Percentiles rank a stretch among this genome's conserved stretches.
Evolutionary conservation across 2,329 filamentous ascomycete genomes (phyloP).

Genomic region (Xylaria sp.): DNA sequence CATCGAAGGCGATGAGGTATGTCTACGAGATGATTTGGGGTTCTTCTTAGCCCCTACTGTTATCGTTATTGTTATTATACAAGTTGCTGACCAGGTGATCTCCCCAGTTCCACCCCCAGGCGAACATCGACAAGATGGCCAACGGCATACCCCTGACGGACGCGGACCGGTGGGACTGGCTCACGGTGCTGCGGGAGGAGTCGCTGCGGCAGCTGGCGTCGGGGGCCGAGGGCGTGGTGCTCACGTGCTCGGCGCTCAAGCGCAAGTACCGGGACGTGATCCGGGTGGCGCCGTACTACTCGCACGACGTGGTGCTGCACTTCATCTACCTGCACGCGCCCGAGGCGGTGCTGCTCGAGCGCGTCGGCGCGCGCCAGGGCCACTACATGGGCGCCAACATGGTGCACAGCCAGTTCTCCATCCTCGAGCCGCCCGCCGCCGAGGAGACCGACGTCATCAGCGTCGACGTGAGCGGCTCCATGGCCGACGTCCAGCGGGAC

Average conservation of each 20-base stretch:
- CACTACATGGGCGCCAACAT: constrained; percentile 97
- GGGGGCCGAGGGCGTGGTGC: constrained; percentile 75
- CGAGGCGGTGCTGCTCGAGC: constrained; percentile 73
- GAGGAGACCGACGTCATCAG: constrained; percentile 74
- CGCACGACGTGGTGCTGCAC: constrained; percentile 75
- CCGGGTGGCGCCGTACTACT: constrained; percentile 76
- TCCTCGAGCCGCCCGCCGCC: constrained; percentile 76
- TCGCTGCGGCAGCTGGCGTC: constrained; percentile 58
- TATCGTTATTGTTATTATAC: constrained; percentile 3
- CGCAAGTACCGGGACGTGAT: constrained; percentile 96
- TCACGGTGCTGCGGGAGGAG: constrained; percentile 74
- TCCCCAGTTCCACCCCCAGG: constrained; percentile 68
- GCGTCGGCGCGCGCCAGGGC: constrained; percentile 73
- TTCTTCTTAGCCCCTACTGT: background rate
- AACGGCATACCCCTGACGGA: constrained; percentile 84
- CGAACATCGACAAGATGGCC: constrained; percentile 91
- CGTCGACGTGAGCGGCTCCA: constrained; percentile 65
- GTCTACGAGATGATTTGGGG: too few relatives aligned
- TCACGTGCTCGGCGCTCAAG: constrained; percentile 96
- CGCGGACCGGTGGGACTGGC: constrained; percentile 96
- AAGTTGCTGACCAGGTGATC: constrained; percentile 8
- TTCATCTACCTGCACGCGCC: constrained; percentile 88
- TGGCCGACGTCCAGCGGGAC: constrained; percentile 62
- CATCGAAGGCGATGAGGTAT: constrained; percentile 77
- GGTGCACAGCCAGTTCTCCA: constrained; percentile 89